Percentiles rank a stretch among this genome's conserved stretches.
phyloP scores from a whole-genome alignment of 2,329 filamentous ascomycete genomes.

The Eutypa lata region DNA sequence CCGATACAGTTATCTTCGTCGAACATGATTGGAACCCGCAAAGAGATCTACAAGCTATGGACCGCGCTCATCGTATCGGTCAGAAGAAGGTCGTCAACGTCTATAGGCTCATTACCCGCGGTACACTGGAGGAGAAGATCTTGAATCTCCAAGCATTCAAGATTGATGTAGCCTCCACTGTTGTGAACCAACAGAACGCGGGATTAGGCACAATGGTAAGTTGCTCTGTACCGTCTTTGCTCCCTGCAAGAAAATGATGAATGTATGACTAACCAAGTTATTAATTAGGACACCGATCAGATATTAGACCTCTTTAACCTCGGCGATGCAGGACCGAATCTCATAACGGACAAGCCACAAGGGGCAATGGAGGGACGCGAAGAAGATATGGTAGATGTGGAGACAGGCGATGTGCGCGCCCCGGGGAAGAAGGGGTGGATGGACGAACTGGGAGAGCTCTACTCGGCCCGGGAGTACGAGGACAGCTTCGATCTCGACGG shows the following conservation, averaged over 20 bases:
- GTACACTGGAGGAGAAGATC: constrained; percentile 98
- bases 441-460: constrained; percentile 91
- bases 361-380: constrained; percentile 61
- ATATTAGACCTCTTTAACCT: constrained; percentile 96
- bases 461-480: constrained; percentile 97
- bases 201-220: constrained; percentile 58
- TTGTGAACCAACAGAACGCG: constrained; percentile 98
- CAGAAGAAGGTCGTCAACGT: constrained; percentile 99
- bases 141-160: constrained; percentile 98
- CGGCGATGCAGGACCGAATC: constrained; percentile 69
- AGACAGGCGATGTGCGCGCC: constrained; percentile 85
- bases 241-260: too few relatives aligned
- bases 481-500: constrained; percentile 96
- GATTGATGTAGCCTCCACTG: constrained; percentile 95
- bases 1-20: constrained; percentile 98
- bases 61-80: constrained; percentile 94
- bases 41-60: constrained; percentile 98
- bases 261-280: constrained; percentile 10
- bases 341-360: constrained; percentile 60
- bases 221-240: too few relatives aligned
- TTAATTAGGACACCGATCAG: constrained; percentile 80
- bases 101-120: constrained; percentile 91
- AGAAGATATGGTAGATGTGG: constrained; percentile 88
- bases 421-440: constrained; percentile 96
- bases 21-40: constrained; percentile 99